phyloP scores from a whole-genome alignment of 768 basidiomycete species.

The Sistotremastrum suecicum region DNA sequence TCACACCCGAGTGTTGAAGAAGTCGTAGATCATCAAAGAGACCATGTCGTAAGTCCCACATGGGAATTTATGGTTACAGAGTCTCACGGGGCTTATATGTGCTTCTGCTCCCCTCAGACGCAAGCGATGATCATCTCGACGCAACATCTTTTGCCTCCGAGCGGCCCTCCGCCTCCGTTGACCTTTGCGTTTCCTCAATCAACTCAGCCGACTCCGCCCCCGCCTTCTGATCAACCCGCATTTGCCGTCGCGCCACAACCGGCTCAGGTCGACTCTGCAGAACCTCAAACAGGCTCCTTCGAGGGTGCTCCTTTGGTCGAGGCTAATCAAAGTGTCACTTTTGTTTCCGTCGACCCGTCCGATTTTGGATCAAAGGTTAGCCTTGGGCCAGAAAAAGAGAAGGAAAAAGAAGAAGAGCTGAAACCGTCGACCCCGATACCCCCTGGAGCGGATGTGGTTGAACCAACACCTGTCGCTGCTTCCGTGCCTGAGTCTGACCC shows the following conservation, averaged over 20 bases:
- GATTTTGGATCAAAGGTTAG: background rate
- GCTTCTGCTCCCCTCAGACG: conserved; percentile 33
- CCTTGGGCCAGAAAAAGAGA: background rate
- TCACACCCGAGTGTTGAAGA: conserved; percentile 57
- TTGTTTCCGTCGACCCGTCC: conserved; percentile 4
- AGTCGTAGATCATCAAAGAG: conserved; percentile 32
- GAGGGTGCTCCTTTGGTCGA: background rate
- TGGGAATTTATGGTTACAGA: no score
- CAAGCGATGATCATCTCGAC: conserved; percentile 87
- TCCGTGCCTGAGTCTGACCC: no score
- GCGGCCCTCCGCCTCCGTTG: background rate
- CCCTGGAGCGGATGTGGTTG: no score
- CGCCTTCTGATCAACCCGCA: background rate
- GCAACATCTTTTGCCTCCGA: conserved; percentile 49
- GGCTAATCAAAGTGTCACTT: background rate
- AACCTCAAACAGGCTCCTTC: background rate
- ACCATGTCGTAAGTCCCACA: conserved; percentile 32
- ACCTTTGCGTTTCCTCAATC: conserved; percentile 5
- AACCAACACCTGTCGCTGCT: no score
- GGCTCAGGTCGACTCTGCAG: background rate
- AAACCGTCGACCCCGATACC: background rate
- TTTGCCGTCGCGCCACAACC: conserved; percentile 5
- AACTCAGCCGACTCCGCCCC: conserved; percentile 9
- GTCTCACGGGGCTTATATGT: no score
- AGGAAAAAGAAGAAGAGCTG: background rate